A percentile compares a stretch with the other conserved stretches of the same genome.
Evolutionary conservation across 164 flowering plant species (phyloP).

Genomic region (Brasenia schreberi): DNA sequence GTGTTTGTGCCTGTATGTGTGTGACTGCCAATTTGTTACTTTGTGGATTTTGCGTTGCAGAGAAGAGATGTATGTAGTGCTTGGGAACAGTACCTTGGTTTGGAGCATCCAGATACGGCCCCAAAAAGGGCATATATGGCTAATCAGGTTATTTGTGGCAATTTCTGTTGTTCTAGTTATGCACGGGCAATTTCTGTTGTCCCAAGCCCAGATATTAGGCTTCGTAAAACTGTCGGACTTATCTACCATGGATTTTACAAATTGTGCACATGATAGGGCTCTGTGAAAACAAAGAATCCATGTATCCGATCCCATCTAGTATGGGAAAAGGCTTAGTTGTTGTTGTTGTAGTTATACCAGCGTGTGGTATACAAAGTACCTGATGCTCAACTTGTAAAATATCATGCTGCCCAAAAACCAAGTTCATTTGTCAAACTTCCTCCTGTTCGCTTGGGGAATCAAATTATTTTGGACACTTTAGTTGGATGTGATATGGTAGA

Average conservation of each 20-base stretch:
- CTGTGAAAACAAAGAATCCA: background rate
- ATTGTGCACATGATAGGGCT: no score
- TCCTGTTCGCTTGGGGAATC: no score
- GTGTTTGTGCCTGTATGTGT: background rate
- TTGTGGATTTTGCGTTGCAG: constrained; percentile 14
- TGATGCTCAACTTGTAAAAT: no score
- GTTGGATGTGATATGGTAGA: no score
- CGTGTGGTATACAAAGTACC: background rate
- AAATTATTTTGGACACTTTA: no score
- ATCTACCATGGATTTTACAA: background rate
- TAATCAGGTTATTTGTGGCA: constrained; percentile 35
- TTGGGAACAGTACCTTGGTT: constrained; percentile 90
- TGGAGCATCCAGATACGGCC: constrained; percentile 65
- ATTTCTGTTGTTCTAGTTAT: background rate
- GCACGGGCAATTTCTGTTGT: background rate
- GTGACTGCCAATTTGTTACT: background rate
- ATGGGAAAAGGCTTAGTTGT: no score
- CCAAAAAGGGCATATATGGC: constrained; percentile 57
- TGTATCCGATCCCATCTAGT: background rate
- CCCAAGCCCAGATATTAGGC: background rate
- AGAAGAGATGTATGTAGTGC: constrained; percentile 81
- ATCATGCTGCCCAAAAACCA: no score
- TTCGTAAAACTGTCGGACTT: background rate
- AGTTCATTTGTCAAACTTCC: no score
- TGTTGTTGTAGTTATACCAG: background rate